Base-by-base conservation (phyloP, 2,329 filamentous ascomycete species). In the Colletotrichum sp. region DNA sequence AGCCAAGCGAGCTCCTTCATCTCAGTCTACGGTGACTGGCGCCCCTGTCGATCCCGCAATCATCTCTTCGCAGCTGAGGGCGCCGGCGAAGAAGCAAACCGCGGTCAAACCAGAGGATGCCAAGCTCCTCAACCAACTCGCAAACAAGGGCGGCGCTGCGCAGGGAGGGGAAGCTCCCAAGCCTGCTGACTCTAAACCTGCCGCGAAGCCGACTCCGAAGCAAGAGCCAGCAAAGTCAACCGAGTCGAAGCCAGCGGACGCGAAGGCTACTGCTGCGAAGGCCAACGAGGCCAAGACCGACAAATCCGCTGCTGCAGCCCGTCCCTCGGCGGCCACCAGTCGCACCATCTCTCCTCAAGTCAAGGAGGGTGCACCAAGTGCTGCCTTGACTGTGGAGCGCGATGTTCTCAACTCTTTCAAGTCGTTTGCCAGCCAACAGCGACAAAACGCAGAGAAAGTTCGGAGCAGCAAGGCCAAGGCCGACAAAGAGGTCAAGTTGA, bases 401-500 rank as follows among this genome's bases (percentile, higher is more conserved):
- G 91, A 93, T 76, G 90, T 94, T 43, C 83, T 92, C 26, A 89
- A 88, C 68, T 89, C 90, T 3, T 94, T 94, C 83, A 93, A 92
- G 82, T 87, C 84, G 10, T 94, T 94, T 82, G 92, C 92, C 24
- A 88, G 84, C 28, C 88, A 88, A 75, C 88, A 92, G 81, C 88
- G 90, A 72, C 86, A 85, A 72, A 89, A 88, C 74, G 88, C 88
- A 8, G 90, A 93, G 79, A 90, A 92, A 80, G 87, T 84, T 52
- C 88, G 92, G 61, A 87, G 83, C 77, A 90, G 85, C 79, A 93
- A 93, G 82, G 89, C 89, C 12, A 92, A 90, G 82, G 90, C 89
- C 75, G 97, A 98, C 83, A 98, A 98, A 83, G 95, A 96, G 79
- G 93, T 97, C 78, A 98, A 98, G 84, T 85, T 99, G 77, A 98